Evolutionary conservation across 805 yeast genomes (phyloP).

Genomic region (Priceomyces fermenticarens): DNA sequence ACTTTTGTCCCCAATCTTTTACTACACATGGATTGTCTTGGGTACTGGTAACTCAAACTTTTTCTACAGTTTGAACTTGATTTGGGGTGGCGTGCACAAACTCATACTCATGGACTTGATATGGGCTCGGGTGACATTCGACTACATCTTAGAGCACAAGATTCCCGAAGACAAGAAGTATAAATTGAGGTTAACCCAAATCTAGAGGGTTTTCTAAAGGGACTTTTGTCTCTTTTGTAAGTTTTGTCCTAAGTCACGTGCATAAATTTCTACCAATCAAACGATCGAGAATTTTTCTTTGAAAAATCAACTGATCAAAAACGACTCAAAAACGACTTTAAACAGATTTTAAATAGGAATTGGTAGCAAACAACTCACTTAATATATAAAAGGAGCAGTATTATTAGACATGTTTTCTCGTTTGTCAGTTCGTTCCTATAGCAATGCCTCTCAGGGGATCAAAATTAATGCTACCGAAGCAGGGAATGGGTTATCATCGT

Average conservation of each 20-base stretch:
- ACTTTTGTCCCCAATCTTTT: slow-evolving; percentile 80
- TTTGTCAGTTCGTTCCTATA: slow-evolving; percentile 40
- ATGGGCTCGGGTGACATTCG: slow-evolving; percentile 75
- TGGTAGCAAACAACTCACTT: background rate
- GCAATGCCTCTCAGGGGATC: slow-evolving; percentile 38
- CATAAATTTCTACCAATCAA: slow-evolving; percentile 12
- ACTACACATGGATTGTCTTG: slow-evolving; percentile 88
- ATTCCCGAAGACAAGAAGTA: slow-evolving; percentile 28
- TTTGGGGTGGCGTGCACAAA: slow-evolving; percentile 68
- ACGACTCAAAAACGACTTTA: background rate
- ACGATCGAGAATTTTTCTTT: slow-evolving; percentile 11
- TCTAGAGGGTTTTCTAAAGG: slow-evolving; percentile 4
- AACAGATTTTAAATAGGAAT: background rate
- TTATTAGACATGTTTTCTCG: slow-evolving; percentile 37
- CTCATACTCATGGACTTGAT: slow-evolving; percentile 69
- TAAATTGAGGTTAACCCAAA: slow-evolving; percentile 15
- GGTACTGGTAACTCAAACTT: slow-evolving; percentile 97
- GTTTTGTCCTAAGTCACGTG: slow-evolving; percentile 7
- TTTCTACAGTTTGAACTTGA: slow-evolving; percentile 89
- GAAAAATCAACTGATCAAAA: slow-evolving; percentile 2
- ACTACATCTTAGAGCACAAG: slow-evolving; percentile 45
- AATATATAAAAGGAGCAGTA: background rate
- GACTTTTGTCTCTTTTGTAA: background rate
- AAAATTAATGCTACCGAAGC: slow-evolving; percentile 57
- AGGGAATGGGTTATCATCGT: slow-evolving; percentile 64